Evolutionary conservation across 257 asterid species (phyloP), one percentile per base, ranked within the genome.

Genomic region (Jacaranda mimosifolia): DNA sequence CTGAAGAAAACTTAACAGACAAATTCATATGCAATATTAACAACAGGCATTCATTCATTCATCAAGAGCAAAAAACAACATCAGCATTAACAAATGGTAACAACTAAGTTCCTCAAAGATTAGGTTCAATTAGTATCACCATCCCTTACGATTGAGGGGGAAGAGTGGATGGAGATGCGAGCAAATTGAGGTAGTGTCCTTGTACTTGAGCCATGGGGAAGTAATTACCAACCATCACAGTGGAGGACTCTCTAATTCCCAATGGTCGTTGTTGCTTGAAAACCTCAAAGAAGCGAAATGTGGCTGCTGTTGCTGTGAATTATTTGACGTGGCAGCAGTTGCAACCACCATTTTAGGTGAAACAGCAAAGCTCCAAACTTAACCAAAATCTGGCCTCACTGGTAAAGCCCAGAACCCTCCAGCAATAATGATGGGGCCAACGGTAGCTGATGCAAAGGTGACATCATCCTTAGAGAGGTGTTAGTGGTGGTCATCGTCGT

Each of bases 321-420:
- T 80, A 18, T 74, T 57, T 3, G 78, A 11, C 15, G 46, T 64
- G 38, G 68, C 52, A 26, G 82, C 43, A 2, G 81, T 74, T 1
- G 84, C 82, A 59, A 81, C 92, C 79, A 85, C 86, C 92, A 92
- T 87, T 64, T 91, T 97, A 17, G 85, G 84, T 0, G 88, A 88
- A 10, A 91, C 88, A 3, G 94, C 96, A 40, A 94, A 94, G 87
- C 99, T 94, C 98, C 98, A 94, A 12, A 94, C 86, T 77, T 91
- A 97, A 26, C 96, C 97, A 38, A 89, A 92, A 73, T 94, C 98
- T 1, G 96, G 82, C 78, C 98, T 77, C 43, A 85, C 87, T 3
- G 98, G 97, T 3, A 94, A 69, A 46, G 98, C 97, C 97, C 99
- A 94, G 80, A 94, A 94, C 4, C 98, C 97, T 18, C 94, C 94